phyloP scores from a whole-genome alignment of 1,284 basidiomycete genomes.

The Leccinum glutinopallens region DNA sequence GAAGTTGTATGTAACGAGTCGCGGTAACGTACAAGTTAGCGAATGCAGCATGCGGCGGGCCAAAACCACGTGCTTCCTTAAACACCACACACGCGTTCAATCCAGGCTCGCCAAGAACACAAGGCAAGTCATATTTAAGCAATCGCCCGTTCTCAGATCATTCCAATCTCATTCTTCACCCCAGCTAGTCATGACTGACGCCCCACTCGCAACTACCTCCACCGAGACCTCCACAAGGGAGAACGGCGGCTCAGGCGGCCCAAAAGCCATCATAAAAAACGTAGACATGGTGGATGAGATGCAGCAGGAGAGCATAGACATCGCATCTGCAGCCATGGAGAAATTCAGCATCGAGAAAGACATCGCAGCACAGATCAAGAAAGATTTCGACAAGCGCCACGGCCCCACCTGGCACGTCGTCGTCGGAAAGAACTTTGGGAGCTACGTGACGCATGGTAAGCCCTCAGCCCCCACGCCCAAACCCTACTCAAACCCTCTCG shows the following conservation, averaged over 20 bases:
- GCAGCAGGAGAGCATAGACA: slow-evolving; percentile 91
- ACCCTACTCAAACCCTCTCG: slow-evolving; percentile 17
- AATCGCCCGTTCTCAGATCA: slow-evolving; percentile 7
- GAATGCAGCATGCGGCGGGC: not conserved
- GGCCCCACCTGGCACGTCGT: slow-evolving; percentile 98
- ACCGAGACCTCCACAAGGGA: slow-evolving; percentile 53
- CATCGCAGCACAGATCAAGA: slow-evolving; percentile 97
- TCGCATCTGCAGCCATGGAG: slow-evolving; percentile 82
- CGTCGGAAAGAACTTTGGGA: slow-evolving; percentile 97
- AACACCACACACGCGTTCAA: not conserved
- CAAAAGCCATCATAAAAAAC: slow-evolving; percentile 93
- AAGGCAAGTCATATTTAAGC: slow-evolving; percentile 38
- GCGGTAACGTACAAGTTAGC: slow-evolving; percentile 1
- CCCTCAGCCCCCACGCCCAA: not conserved
- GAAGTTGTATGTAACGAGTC: not conserved
- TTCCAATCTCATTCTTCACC: not conserved
- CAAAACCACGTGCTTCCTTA: slow-evolving; percentile 30
- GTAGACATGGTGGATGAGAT: slow-evolving; percentile 97
- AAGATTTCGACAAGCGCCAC: slow-evolving; percentile 91
- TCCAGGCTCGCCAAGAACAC: slow-evolving; percentile 23
- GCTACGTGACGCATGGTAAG: slow-evolving; percentile 93
- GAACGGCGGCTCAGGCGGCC: slow-evolving; percentile 42
- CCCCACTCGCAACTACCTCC: slow-evolving; percentile 55
- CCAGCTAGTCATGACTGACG: slow-evolving; percentile 56
- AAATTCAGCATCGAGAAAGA: slow-evolving; percentile 97